Conservation (phyloP, 1,284 basidiomycete genomes). For the Sphagnurus paluster region DNA sequence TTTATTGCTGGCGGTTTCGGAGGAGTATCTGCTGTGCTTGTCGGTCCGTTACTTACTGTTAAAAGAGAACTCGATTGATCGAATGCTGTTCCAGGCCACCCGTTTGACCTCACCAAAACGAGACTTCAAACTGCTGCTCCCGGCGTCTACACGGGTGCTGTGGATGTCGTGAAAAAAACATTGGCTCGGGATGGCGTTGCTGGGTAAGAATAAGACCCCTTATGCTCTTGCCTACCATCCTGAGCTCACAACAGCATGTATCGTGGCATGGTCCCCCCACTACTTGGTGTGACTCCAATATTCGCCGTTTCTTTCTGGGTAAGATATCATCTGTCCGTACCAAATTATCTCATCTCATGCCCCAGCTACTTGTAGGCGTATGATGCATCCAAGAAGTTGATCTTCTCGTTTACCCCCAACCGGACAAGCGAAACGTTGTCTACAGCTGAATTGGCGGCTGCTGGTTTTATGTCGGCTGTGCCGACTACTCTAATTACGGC, state of each 20-base stretch:
- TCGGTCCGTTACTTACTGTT: constrained; percentile 53
- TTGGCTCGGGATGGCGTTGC: constrained; percentile 85
- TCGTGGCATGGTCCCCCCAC: constrained; percentile 94
- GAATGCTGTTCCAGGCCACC: constrained; percentile 69
- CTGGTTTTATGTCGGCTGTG: constrained; percentile 94
- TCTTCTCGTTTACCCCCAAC: constrained; percentile 71
- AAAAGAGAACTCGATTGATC: constrained; percentile 34
- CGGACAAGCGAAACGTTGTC: constrained; percentile 67
- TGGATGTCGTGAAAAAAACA: constrained; percentile 93
- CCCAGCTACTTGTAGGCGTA: constrained; percentile 66
- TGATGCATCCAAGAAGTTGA: constrained; percentile 90
- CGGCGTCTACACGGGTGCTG: constrained; percentile 88
- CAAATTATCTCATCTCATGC: constrained; percentile 4
- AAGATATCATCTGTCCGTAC: constrained; percentile 24
- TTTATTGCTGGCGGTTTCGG: constrained; percentile 93
- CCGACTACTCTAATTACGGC: constrained; percentile 92
- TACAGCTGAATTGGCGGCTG: constrained; percentile 85
- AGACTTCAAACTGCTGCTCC: constrained; percentile 91
- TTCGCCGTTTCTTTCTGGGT: constrained; percentile 99
- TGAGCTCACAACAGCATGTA: constrained; percentile 54
- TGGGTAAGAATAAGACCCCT: constrained; percentile 58
- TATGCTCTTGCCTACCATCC: constrained; percentile 2
- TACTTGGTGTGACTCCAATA: constrained; percentile 97
- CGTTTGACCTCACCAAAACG: constrained; percentile 97
- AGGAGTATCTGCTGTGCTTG: constrained; percentile 83